phyloP scores from a whole-genome alignment of 345 rosid genomes.

The Eucalyptus tenuipes region DNA sequence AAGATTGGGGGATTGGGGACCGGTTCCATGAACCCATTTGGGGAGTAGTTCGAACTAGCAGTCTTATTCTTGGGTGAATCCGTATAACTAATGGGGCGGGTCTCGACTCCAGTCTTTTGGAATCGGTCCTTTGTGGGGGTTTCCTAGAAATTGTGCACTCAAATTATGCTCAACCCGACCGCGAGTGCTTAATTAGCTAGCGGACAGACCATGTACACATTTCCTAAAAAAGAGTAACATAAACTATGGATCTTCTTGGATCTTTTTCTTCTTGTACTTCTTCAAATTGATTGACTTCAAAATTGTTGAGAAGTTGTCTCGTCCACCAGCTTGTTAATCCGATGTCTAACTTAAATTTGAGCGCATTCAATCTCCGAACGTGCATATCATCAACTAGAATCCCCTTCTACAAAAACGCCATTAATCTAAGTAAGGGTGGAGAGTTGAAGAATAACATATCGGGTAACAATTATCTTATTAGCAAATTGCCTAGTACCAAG shows the following conservation, averaged over 20 bases:
- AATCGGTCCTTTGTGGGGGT: too few species aligned
- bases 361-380: background rate
- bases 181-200: background rate
- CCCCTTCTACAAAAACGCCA: background rate
- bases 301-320: background rate
- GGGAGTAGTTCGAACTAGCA: too few species aligned
- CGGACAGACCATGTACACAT: background rate
- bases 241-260: background rate
- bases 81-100: fast-evolving
- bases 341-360: background rate
- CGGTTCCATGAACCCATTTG: too few species aligned
- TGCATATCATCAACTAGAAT: background rate
- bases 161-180: too few species aligned
- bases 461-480: background rate
- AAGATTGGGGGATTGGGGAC: too few species aligned
- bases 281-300: background rate
- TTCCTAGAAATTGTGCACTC: too few species aligned
- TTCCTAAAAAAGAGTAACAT: background rate
- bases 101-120: fast-evolving
- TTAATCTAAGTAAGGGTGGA: background rate
- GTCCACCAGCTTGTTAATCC: background rate
- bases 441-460: background rate
- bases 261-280: background rate
- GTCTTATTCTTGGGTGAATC: too few species aligned
- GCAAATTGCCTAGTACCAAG: background rate